phyloP scores from a whole-genome alignment of 352 stramenopile species.

The Globisporangium abappressorium region DNA sequence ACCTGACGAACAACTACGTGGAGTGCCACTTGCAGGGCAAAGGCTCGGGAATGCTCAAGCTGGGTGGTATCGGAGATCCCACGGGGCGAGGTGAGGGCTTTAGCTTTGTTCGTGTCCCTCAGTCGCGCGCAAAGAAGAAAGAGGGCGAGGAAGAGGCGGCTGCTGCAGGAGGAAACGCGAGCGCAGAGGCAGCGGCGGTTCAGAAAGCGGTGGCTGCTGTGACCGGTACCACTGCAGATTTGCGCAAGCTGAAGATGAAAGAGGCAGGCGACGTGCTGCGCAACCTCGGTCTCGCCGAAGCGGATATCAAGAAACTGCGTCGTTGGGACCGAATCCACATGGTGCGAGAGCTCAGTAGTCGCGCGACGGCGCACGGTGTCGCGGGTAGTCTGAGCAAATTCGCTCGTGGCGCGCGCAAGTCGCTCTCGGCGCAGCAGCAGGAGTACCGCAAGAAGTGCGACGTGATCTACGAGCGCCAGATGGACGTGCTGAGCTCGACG shows the following conservation, averaged over 20 bases:
- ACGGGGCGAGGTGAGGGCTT: conserved; percentile 82
- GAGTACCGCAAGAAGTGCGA: conserved; percentile 85
- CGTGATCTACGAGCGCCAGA: conserved; percentile 81
- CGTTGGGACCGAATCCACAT: conserved; percentile 85
- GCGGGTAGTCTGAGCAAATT: conserved; percentile 79
- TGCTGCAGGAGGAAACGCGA: conserved; percentile 28
- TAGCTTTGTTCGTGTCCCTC: conserved; percentile 76
- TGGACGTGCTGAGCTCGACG: conserved; percentile 67
- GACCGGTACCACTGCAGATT: conserved; percentile 79
- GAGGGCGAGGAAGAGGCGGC: conserved; percentile 62
- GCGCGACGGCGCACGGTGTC: conserved; percentile 64
- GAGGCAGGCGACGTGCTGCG: conserved; percentile 75
- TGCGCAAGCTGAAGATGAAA: conserved; percentile 88
- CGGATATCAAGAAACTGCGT: conserved; percentile 78
- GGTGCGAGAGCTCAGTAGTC: conserved; percentile 74
- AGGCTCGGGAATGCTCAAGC: conserved; percentile 74
- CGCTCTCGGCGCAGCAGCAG: conserved; percentile 77
- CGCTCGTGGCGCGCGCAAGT: conserved; percentile 73
- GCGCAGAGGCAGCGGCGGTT: conserved; percentile 56
- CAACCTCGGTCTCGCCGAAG: conserved; percentile 72
- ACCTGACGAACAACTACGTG: conserved; percentile 84
- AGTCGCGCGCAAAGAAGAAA: conserved; percentile 81
- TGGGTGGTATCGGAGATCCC: conserved; percentile 79
- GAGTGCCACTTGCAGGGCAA: conserved; percentile 85
- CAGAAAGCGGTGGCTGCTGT: conserved; percentile 77